Base-by-base conservation (phyloP, 2,329 filamentous ascomycete genomes). In the Ceratocystis destructans region DNA sequence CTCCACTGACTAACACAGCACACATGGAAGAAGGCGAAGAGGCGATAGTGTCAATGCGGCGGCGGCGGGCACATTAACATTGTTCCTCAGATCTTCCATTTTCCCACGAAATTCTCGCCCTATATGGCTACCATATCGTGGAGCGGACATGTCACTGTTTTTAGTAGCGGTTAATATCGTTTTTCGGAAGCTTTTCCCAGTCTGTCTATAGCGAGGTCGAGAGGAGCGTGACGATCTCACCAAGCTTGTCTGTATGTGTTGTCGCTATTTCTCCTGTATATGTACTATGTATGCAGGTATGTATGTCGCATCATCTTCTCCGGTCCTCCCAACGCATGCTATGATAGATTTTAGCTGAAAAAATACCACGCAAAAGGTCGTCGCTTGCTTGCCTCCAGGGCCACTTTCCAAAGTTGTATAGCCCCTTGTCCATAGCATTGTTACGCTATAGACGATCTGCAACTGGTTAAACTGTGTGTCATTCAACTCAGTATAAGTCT, bases 391-490 rank as follows among this genome's bases (percentile, higher is more conserved):
- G 48, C 48, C 33, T 59, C 25, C 20, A 59, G 55, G 28, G 55
- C 55, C 48, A 12, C 28, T 59, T 37, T 6, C 25, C 55, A n/a
- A 25, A 31, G 55, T n/a, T 59, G 28, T 8, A 59, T 33, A n/a
- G 33, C 33, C 17, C 55, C 28, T 59, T 59, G 55, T 31, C n/a
- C 55, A 33, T 59, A 59, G 28, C 55, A 37, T 37, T n/a, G 15
- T 5, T 10, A 17, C 3, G 55, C 15, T 59, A 59, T 59, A 59
- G 55, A 37, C 55, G 28, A 59, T 59, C 55, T 22, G 22, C 55
- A 59, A 20, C 20, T 59, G 55, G 28, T 25, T n/a, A 59, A 59
- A 8, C 31, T 33, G 55, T 59, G 55, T 59, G 55, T 59, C 55
- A 20, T 59, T 17, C 37, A 41, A 41, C 37, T 41, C 37, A 41